A percentile compares a stretch with the other conserved stretches of the same genome.
phyloP scores from a whole-genome alignment of 1,284 basidiomycete species.

The Lentinula novae-zelandiae region DNA sequence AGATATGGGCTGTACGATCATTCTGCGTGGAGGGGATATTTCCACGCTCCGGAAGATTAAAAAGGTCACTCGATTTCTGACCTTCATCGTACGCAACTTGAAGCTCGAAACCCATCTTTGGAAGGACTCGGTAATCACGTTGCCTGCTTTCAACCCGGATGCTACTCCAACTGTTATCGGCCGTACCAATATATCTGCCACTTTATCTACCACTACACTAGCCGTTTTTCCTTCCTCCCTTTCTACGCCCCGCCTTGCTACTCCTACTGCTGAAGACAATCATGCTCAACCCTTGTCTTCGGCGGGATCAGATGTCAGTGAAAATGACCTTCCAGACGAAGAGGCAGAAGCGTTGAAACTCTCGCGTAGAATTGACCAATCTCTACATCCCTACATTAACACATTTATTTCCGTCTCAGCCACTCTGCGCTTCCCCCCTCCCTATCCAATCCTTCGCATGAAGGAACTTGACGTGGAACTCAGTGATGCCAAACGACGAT shows the following conservation, averaged over 20 bases:
- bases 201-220: slow-evolving; percentile 17
- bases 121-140: slow-evolving; percentile 87
- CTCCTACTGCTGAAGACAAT: slow-evolving; percentile 17
- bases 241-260: slow-evolving; percentile 29
- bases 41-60: slow-evolving; percentile 84
- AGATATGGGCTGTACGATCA: slow-evolving; percentile 92
- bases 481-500: slow-evolving; percentile 59
- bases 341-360: slow-evolving; percentile 66
- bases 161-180: slow-evolving; percentile 50
- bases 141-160: slow-evolving; percentile 64
- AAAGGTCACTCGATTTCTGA: slow-evolving; percentile 88
- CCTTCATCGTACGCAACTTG: slow-evolving; percentile 88
- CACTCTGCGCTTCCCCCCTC: slow-evolving; percentile 85
- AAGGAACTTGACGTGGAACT: slow-evolving; percentile 81
- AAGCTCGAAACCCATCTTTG: slow-evolving; percentile 94
- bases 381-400: slow-evolving; percentile 76
- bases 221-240: slow-evolving; percentile 28
- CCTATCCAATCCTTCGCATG: slow-evolving; percentile 83
- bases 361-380: slow-evolving; percentile 70
- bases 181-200: slow-evolving; percentile 22
- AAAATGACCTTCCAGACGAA: slow-evolving; percentile 61
- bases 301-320: slow-evolving; percentile 24
- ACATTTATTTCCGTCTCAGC: slow-evolving; percentile 91
- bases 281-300: slow-evolving; percentile 18
- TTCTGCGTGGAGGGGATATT: slow-evolving; percentile 87